Conservation (phyloP, 2,329 filamentous ascomycete species). For the Calonectria pseudoreteaudii region DNA sequence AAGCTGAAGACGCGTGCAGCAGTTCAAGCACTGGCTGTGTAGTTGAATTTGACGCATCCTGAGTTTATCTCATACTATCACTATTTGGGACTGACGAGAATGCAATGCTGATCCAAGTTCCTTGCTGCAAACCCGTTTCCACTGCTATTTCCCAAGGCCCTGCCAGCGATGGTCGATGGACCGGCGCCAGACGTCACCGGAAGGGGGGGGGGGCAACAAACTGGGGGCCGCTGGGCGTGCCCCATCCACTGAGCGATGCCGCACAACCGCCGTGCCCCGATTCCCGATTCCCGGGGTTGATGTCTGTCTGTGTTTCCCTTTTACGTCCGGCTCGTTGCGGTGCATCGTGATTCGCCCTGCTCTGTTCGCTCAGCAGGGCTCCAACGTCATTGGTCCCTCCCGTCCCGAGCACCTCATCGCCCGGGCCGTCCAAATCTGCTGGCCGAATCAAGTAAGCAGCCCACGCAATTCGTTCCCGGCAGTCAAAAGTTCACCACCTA, state of each 20-base stretch:
- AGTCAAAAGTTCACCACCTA: background rate
- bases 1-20: too few species aligned
- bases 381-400: constrained; percentile 13
- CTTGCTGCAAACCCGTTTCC: background rate
- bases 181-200: constrained; percentile 4
- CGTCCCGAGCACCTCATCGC: constrained; percentile 23
- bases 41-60: background rate
- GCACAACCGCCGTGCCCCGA: constrained; percentile 12
- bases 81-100: background rate
- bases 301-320: background rate
- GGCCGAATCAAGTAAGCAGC: constrained; percentile 5
- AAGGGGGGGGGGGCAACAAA: too few species aligned
- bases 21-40: background rate
- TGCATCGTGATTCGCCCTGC: background rate
- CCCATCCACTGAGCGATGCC: background rate
- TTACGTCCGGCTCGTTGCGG: background rate
- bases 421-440: background rate
- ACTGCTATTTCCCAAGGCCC: background rate
- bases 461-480: background rate
- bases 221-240: background rate
- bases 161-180: background rate
- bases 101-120: constrained; percentile 2
- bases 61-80: background rate
- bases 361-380: background rate
- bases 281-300: background rate